Evolutionary conservation across 2,329 filamentous ascomycete species (phyloP), one percentile per base, ranked within the genome.

Genomic region (Ophiostoma tasmaniense): DNA sequence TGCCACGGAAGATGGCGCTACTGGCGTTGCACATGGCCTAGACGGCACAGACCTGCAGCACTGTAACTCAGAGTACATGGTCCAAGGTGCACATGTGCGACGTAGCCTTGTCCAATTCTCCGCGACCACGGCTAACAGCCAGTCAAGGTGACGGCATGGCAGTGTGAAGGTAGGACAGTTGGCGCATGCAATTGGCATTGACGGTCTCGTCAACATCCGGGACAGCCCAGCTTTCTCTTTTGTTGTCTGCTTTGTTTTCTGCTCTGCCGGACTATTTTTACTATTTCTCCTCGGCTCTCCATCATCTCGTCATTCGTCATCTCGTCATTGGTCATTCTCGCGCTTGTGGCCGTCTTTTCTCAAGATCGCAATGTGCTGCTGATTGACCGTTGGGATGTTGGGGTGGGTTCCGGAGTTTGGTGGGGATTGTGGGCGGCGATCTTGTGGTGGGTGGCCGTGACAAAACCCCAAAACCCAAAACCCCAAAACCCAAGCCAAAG

Each of bases 391-490:
- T 55, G n/a, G 50, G 50, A 25, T 55, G 50, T 50, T 50, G 45
- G 42, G 17, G 45, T 50, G 45, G 45, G 45, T 55, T 55, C 50
- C 50, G 17, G 22, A 25, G 50, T 55, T 17, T 11, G 50, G 50
- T 55, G 50, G 50, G 22, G 50, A 55, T 55, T 55, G 50, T 55
- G 50, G 50, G 50, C 50, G 50, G 50, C 50, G 50, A 55, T 55
- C 50, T 55, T 8, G 33, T 33, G 50, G 50, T 55, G 50, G 3
- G n/a, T 6, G 42, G 7, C 13, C 2, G 39, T 13, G 39, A 42
- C 14, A 42, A 42, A 42, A 42, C 39, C 17, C 14, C 14, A 14
- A 17, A 42, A 14, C 42, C 1, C 20, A 52, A 52, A 52, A 52
- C 3, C 6, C 30, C 30, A 33, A 33, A 33, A 3, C 30, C 30